Conservation (phyloP, 257 asterid genomes). For the Solanum paucissectum region DNA sequence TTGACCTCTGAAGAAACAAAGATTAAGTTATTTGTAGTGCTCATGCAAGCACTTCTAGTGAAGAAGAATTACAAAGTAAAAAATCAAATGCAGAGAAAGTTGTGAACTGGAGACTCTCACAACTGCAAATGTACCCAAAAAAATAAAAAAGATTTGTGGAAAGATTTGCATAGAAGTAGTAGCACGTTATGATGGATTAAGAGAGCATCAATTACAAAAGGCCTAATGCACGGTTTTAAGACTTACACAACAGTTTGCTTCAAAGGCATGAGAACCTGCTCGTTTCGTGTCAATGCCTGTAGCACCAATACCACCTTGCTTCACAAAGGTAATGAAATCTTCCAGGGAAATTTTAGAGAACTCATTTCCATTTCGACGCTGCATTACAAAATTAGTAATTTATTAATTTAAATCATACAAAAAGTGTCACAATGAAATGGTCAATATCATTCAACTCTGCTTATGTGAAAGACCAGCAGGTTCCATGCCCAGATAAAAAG, state of each 20-base stretch:
- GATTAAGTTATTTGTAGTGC: not conserved
- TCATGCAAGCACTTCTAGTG: not conserved
- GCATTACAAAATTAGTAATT: slow-evolving; percentile 21
- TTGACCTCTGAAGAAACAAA: not conserved
- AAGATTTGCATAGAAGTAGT: not conserved
- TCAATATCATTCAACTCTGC: not conserved
- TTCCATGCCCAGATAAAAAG: not conserved
- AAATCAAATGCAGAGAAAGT: not conserved
- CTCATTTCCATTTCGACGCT: slow-evolving; percentile 41
- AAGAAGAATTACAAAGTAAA: not conserved
- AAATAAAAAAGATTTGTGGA: not conserved
- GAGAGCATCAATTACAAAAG: not conserved
- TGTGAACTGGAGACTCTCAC: not conserved
- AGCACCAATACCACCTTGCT: slow-evolving; percentile 19
- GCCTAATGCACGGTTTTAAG: not conserved
- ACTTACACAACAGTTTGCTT: slow-evolving; percentile 60
- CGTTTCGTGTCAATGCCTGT: slow-evolving; percentile 26
- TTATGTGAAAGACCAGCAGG: not conserved
- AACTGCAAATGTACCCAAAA: not conserved
- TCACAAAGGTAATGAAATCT: slow-evolving; percentile 32
- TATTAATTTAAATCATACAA: not conserved
- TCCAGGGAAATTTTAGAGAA: slow-evolving; percentile 34
- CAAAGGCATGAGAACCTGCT: slow-evolving; percentile 37
- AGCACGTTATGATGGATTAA: not conserved
- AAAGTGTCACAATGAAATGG: not conserved